Evolutionary conservation across 257 asterid genomes (phyloP).

Genomic region (Echium plantagineum): DNA sequence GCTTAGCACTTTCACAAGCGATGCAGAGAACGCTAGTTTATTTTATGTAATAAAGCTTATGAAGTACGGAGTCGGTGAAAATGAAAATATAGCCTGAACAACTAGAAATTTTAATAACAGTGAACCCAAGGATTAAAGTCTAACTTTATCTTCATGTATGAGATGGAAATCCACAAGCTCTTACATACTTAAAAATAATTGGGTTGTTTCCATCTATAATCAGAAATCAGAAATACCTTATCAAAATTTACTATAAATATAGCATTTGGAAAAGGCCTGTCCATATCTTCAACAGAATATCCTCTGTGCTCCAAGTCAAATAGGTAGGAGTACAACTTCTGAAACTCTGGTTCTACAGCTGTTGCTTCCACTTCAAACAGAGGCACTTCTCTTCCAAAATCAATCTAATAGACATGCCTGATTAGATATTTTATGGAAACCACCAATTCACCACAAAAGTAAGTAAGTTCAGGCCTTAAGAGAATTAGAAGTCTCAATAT

Average conservation of each 20-base stretch:
- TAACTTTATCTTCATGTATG: too few relatives aligned
- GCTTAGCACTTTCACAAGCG: background rate
- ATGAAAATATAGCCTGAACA: too few relatives aligned
- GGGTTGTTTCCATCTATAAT: background rate
- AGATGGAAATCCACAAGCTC: conserved; percentile 4
- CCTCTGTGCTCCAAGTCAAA: conserved; percentile 68
- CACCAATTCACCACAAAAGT: conserved; percentile 1
- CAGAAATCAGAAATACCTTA: conserved; percentile 56
- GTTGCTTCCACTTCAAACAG: conserved; percentile 94
- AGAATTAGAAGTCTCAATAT: conserved; percentile 15
- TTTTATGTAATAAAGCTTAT: too few relatives aligned
- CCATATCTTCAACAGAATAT: conserved; percentile 52
- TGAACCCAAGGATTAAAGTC: too few relatives aligned
- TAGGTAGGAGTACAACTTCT: conserved; percentile 76
- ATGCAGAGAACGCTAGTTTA: background rate
- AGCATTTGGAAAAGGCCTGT: conserved; percentile 82
- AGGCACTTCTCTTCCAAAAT: conserved; percentile 93
- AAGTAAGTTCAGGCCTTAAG: conserved; percentile 8
- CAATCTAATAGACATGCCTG: conserved; percentile 42
- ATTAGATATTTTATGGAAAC: conserved; percentile 13
- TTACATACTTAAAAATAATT: conserved; percentile 1
- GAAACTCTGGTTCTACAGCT: conserved; percentile 76
- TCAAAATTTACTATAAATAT: conserved; percentile 83
- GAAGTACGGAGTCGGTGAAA: too few relatives aligned
- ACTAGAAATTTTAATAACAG: too few relatives aligned